Base-by-base conservation (phyloP, 2,329 filamentous ascomycete genomes). In the Phaeosphaeria sp. region DNA sequence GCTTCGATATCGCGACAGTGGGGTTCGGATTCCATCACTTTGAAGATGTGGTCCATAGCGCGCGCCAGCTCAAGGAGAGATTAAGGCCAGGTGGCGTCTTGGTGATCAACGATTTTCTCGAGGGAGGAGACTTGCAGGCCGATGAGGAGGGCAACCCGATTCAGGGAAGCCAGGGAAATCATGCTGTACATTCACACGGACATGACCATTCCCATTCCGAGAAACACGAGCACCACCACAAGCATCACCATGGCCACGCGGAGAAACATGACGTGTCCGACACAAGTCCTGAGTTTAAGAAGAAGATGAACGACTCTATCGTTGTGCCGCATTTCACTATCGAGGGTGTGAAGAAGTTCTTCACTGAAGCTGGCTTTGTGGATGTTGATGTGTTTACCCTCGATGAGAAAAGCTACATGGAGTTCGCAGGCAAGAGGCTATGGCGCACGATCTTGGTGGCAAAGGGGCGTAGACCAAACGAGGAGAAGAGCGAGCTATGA, bases 91-190 rank as follows among this genome's bases (percentile, higher is more conserved):
- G 89, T 3, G 90, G 90, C 11, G 84, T 88, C 1, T 78, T 91
- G 46, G 77, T 91, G 49, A 85, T 93, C 54, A 78, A 89, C 46
- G 90, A 93, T 69, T 88, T 92, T 58, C 68, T 90, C 18, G 80
- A 86, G 9, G 85, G 89, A 63, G 80, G 68, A 1, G 74, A 76
- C 61, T 2, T 69, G 6, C 50, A 65, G 46, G 71, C 61, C 18
- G 72, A 67, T 53, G 72, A 72, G 43, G 33, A 73, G 2, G 73
- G 72, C 0, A 52, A 63, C 13, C 63, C 59, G 44, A 60, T 65
- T 20, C 63, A 56, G 33, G 71, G 55, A 21, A 74, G 54, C 9
- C 62, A 67, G 25, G 72, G 72, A 0, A 69, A 69, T 53, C 67
- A 68, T 59, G 62, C 58, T 11, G 52, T 62, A 20, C 68, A 72